phyloP scores from a whole-genome alignment of 768 basidiomycete species.

The Glaciozyma martinii region DNA sequence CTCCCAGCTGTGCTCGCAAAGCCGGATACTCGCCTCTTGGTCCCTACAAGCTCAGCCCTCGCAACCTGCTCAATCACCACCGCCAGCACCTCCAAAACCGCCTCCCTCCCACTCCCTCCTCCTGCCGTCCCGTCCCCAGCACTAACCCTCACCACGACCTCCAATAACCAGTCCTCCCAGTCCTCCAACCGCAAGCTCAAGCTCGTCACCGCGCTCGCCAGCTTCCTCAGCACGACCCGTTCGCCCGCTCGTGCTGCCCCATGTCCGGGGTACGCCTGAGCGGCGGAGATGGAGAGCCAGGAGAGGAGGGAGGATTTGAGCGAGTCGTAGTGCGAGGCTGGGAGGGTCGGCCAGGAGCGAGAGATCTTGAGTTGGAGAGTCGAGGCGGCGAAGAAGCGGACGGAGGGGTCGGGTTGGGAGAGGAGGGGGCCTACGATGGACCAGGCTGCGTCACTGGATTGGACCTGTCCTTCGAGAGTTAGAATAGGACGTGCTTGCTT shows the following conservation, averaged over 20 bases:
- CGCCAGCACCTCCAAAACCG: slow-evolving; percentile 26
- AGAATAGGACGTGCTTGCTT: too few relatives aligned
- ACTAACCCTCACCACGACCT: not conserved
- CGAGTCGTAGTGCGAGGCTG: not conserved
- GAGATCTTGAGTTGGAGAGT: slow-evolving; percentile 16
- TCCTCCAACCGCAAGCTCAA: not conserved
- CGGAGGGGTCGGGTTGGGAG: not conserved
- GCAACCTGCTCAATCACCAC: slow-evolving; percentile 30
- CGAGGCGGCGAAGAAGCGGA: slow-evolving; percentile 26
- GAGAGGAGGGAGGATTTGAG: slow-evolving; percentile 15
- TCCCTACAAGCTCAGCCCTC: slow-evolving; percentile 32
- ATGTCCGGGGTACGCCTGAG: slow-evolving; percentile 5
- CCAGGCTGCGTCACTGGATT: slow-evolving; percentile 8
- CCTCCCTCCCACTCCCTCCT: slow-evolving; percentile 15
- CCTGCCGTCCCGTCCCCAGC: slow-evolving; percentile 11
- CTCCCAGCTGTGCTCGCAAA: not conserved
- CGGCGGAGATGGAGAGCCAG: slow-evolving; percentile 14
- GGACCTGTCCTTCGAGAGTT: not conserved
- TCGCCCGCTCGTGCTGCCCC: not conserved
- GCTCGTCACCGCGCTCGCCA: not conserved
- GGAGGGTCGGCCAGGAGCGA: slow-evolving; percentile 7
- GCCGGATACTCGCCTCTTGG: slow-evolving; percentile 25
- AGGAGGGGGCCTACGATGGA: slow-evolving; percentile 14
- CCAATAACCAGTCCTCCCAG: not conserved
- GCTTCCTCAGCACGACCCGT: not conserved